Evolutionary conservation across 1,139 yeast species (phyloP).

Genomic region (Geotrichum bryndzae): DNA sequence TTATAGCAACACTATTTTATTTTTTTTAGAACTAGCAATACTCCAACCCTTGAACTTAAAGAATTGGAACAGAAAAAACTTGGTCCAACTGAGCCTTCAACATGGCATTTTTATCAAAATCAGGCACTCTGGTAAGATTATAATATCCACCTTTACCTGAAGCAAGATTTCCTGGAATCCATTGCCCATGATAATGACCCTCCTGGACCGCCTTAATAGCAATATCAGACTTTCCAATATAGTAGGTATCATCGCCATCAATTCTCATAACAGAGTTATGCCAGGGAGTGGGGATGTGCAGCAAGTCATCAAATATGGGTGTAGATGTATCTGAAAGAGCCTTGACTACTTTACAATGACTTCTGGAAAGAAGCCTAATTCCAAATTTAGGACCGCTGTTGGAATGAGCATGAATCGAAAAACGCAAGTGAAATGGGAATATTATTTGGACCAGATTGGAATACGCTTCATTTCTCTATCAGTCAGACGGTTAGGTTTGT

Average conservation of each 20-base stretch:
- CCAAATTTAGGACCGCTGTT: constrained; percentile 20
- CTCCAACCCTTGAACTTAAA: neutral
- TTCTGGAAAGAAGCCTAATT: constrained; percentile 11
- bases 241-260: constrained; percentile 7
- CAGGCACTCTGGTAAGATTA: neutral
- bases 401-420: constrained; percentile 18
- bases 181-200: constrained; percentile 10
- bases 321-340: constrained; percentile 3
- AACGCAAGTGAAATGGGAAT: constrained; percentile 16
- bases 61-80: neutral
- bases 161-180: constrained; percentile 14
- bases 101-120: neutral
- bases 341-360: constrained; percentile 10
- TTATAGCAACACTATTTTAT: neutral
- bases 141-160: constrained; percentile 12
- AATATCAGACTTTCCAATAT: constrained; percentile 16
- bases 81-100: neutral
- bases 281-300: constrained; percentile 19
- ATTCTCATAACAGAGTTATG: constrained; percentile 18
- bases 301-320: constrained; percentile 16
- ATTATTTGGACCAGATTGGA: constrained; percentile 17
- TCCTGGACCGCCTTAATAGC: constrained; percentile 10
- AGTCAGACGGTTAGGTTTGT: neutral
- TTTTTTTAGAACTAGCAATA: neutral
- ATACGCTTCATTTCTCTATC: constrained; percentile 17